Percentiles rank a stretch among this genome's conserved stretches.
Conservation (phyloP, 2,329 filamentous ascomycete species). For the Venturia carpophila region DNA sequence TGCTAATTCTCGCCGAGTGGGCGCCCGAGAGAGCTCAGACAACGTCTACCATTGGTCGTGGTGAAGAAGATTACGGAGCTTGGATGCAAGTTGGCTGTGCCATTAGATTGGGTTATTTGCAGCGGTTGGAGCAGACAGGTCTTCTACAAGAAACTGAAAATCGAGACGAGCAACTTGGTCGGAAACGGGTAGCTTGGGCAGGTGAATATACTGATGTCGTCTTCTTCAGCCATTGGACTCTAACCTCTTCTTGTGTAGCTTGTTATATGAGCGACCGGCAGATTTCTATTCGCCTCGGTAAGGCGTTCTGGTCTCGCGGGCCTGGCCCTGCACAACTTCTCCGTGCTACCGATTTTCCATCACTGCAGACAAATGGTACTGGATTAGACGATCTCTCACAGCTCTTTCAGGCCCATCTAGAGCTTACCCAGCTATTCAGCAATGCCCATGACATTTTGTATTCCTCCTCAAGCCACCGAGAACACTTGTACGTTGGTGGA, state of each 20-base stretch:
- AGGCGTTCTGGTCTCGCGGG: constrained; percentile 66
- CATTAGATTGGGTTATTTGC: constrained; percentile 60
- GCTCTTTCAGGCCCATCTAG: constrained; percentile 63
- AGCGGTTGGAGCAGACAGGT: constrained; percentile 60
- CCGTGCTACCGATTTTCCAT: constrained; percentile 59
- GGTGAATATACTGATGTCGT: constrained; percentile 34
- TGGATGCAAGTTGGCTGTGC: constrained; percentile 73
- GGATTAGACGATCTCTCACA: constrained; percentile 60
- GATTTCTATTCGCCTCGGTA: constrained; percentile 63
- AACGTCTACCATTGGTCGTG: constrained; percentile 52
- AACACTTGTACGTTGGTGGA: constrained; percentile 61
- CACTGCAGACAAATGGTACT: constrained; percentile 49
- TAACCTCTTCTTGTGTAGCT: constrained; percentile 26
- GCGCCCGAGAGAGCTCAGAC: constrained; percentile 45
- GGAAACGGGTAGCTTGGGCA: constrained; percentile 61
- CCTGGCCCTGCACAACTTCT: constrained; percentile 59
- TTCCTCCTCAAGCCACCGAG: constrained; percentile 60
- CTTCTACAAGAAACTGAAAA: constrained; percentile 53
- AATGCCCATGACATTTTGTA: constrained; percentile 69
- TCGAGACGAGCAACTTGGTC: constrained; percentile 52
- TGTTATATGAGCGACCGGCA: constrained; percentile 61
- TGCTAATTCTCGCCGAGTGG: constrained; percentile 66
- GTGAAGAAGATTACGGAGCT: constrained; percentile 65
- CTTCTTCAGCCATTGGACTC: constrained; percentile 14
- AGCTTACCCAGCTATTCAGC: constrained; percentile 63